Evolutionary conservation across 345 rosid genomes (phyloP).

Genomic region (Odontarrhena argentea): DNA sequence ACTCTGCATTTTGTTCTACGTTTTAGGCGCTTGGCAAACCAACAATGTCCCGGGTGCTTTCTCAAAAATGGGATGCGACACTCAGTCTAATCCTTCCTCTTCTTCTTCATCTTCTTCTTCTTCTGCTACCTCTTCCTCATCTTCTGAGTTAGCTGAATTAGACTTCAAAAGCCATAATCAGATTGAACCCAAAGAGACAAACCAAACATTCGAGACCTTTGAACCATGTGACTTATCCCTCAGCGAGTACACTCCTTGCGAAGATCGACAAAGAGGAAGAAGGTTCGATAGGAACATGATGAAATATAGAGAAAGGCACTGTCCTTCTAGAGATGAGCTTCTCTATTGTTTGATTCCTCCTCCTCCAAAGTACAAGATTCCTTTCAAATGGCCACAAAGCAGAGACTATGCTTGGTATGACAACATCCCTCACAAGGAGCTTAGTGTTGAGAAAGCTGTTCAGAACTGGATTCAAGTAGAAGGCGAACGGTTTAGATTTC

Average conservation of each 20-base stretch:
- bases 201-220: slow-evolving; percentile 43
- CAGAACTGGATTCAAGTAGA: slow-evolving; percentile 98
- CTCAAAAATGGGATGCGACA: slow-evolving; percentile 51
- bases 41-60: slow-evolving; percentile 41
- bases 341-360: slow-evolving; percentile 81
- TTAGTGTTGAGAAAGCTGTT: slow-evolving; percentile 91
- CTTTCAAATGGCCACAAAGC: slow-evolving; percentile 97
- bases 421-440: slow-evolving; percentile 93
- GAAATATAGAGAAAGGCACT: slow-evolving; percentile 92
- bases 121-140: slow-evolving; percentile 21
- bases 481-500: slow-evolving; percentile 88
- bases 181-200: slow-evolving; percentile 46
- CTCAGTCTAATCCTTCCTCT: slow-evolving; percentile 35
- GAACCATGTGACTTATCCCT: slow-evolving; percentile 71
- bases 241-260: slow-evolving; percentile 92
- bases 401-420: slow-evolving; percentile 96
- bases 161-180: slow-evolving; percentile 84
- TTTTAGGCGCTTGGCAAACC: slow-evolving; percentile 87
- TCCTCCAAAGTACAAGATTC: slow-evolving; percentile 92
- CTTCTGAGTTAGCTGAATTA: slow-evolving; percentile 46
- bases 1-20: slow-evolving; percentile 78
- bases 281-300: slow-evolving; percentile 74
- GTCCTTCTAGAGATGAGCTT: slow-evolving; percentile 75
- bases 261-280: slow-evolving; percentile 70
- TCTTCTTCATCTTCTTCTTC: slow-evolving; percentile 16